Conservation (phyloP, 2,329 filamentous ascomycete species). For the Fusarium foetens region DNA sequence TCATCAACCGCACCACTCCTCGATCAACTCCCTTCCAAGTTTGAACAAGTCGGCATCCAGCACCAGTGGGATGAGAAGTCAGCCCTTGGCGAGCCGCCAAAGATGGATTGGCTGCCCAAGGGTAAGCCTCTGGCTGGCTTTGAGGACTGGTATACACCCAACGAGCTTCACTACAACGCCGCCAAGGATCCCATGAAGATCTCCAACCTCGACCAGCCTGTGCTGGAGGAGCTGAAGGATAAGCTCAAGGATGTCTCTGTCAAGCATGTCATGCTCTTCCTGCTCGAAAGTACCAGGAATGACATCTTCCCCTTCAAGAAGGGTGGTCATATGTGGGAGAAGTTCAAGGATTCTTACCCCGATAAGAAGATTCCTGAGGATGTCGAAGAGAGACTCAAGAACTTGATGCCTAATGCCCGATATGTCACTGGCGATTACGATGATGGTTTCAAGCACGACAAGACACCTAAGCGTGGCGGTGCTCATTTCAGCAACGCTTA, state of each 20-base stretch:
- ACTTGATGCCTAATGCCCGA: constrained; percentile 47
- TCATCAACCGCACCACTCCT: constrained; percentile 46
- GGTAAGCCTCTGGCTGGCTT: constrained; percentile 40
- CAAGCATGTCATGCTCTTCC: constrained; percentile 55
- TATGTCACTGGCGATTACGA: constrained; percentile 51
- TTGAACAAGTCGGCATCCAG: constrained; percentile 43
- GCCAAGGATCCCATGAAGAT: constrained; percentile 53
- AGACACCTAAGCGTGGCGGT: constrained; percentile 48
- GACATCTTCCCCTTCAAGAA: constrained; percentile 59
- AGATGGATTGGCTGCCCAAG: constrained; percentile 42
- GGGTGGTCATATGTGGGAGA: constrained; percentile 51
- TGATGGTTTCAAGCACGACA: constrained; percentile 46
- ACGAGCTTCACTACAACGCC: constrained; percentile 50
- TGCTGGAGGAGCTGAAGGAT: constrained; percentile 43
- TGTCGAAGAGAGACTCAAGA: constrained; percentile 42
- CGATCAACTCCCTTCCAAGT: constrained; percentile 39
- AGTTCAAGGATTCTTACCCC: constrained; percentile 46
- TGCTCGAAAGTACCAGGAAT: constrained; percentile 57
- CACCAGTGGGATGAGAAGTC: constrained; percentile 43
- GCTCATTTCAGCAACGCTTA: constrained; percentile 54
- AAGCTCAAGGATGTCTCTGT: constrained; percentile 49
- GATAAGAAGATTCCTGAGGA: constrained; percentile 48
- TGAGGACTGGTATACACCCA: constrained; percentile 43
- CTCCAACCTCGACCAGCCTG: constrained; percentile 50
- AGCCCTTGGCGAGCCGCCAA: constrained; percentile 39